Percentiles rank a stretch among this genome's conserved stretches.
These are phyloP conservation scores for Puccinia hordei DNA, from an alignment of 1,284 basidiomycete genomes.

Conservation along the genomic window DNA sequence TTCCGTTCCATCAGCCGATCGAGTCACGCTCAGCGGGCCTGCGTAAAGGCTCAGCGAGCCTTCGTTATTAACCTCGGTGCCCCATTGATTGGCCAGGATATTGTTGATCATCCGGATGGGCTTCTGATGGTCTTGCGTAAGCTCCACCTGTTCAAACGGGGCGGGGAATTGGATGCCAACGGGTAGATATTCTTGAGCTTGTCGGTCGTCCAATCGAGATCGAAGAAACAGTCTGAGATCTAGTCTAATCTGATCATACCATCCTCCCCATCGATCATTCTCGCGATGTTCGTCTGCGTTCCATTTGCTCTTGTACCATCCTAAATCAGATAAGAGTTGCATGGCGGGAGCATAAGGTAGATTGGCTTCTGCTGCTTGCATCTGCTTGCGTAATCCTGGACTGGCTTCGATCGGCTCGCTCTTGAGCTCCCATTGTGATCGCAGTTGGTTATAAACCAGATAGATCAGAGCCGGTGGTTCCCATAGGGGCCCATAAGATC, in stretches of 20 bases:
- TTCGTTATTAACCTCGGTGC: neutral
- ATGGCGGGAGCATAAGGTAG: slow-evolving; percentile 70
- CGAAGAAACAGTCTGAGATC: slow-evolving; percentile 49
- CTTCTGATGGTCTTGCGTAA: neutral
- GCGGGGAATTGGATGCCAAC: slow-evolving; percentile 48
- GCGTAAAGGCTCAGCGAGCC: slow-evolving; percentile 38
- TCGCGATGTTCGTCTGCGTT: slow-evolving; percentile 60
- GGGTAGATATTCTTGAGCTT: slow-evolving; percentile 59
- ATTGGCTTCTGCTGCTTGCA: slow-evolving; percentile 60
- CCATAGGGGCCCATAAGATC: slow-evolving; percentile 43
- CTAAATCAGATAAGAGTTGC: slow-evolving; percentile 72
- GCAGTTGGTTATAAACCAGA: slow-evolving; percentile 10
- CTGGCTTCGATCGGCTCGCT: neutral
- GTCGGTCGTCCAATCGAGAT: slow-evolving; percentile 67
- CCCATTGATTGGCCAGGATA: slow-evolving; percentile 8
- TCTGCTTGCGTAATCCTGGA: neutral
- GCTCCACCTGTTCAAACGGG: slow-evolving; percentile 9
- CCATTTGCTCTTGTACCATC: slow-evolving; percentile 71
- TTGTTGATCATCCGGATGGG: slow-evolving; percentile 22
- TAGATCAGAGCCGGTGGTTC: slow-evolving; percentile 28
- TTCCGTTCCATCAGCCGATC: neutral
- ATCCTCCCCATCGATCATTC: slow-evolving; percentile 53
- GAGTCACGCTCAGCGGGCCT: slow-evolving; percentile 10
- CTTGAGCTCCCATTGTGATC: slow-evolving; percentile 26
- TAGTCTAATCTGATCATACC: slow-evolving; percentile 51